Evolutionary conservation across 371 early-diverging fungal genomes (phyloP).

Genomic region (Cokeromyces recurvatus): DNA sequence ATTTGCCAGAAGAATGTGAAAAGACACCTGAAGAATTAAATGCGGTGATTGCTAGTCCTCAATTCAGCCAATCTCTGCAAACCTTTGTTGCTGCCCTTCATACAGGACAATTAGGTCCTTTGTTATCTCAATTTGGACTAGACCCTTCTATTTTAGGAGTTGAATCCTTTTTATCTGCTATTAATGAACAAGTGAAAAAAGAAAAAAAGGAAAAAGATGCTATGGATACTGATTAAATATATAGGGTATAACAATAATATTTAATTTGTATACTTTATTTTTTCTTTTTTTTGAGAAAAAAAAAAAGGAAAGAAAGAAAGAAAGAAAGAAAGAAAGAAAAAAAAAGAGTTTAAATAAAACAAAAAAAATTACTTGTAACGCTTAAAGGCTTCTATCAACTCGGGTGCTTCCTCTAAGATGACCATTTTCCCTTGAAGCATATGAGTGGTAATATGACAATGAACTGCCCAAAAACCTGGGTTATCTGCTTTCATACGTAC

Average conservation of each 20-base stretch:
- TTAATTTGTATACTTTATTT: not conserved
- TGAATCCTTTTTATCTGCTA: conserved; percentile 58
- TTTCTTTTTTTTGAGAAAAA: too few relatives aligned
- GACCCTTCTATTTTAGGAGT: conserved; percentile 57
- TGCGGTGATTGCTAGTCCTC: conserved; percentile 58
- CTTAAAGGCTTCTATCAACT: not conserved
- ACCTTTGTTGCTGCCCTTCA: conserved; percentile 59
- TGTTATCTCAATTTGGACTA: conserved; percentile 61
- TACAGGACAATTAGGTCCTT: conserved; percentile 64
- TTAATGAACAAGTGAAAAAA: conserved; percentile 52
- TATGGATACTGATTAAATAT: conserved; percentile 22
- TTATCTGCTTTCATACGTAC: conserved; percentile 37
- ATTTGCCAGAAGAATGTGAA: conserved; percentile 52
- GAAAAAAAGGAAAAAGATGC: conserved; percentile 21
- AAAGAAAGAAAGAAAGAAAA: too few relatives aligned
- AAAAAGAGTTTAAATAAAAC: too few relatives aligned
- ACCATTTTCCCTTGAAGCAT: conserved; percentile 46
- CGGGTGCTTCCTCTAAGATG: conserved; percentile 34
- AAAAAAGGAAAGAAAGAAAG: not conserved
- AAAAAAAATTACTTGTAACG: not conserved
- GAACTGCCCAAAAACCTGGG: conserved; percentile 47
- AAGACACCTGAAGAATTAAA: conserved; percentile 46
- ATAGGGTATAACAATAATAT: not conserved
- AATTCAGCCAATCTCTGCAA: conserved; percentile 64
- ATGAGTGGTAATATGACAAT: conserved; percentile 49